These are phyloP conservation scores for Taphrina communis DNA, from an alignment of 1,139 yeast genomes.

Conservation along the genomic window DNA sequence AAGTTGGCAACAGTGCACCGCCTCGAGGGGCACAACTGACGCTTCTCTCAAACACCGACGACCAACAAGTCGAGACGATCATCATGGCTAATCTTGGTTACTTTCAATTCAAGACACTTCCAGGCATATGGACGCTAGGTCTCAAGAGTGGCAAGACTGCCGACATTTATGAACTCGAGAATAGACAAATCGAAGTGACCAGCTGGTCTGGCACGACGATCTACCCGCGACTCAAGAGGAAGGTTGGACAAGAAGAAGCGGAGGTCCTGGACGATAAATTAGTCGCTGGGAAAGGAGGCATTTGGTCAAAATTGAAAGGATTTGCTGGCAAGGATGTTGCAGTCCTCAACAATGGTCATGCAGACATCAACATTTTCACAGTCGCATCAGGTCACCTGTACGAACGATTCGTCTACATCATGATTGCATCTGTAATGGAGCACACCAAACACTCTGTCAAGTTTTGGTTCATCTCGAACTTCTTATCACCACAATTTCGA, in stretches of 20 bases:
- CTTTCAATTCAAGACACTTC: constrained; percentile 70
- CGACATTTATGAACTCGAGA: constrained; percentile 56
- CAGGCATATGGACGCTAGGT: constrained; percentile 67
- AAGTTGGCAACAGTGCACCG: constrained; percentile 51
- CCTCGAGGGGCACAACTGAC: constrained; percentile 64
- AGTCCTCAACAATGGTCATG: constrained; percentile 51
- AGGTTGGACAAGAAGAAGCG: constrained; percentile 55
- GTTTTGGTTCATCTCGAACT: constrained; percentile 87
- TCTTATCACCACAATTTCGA: constrained; percentile 68
- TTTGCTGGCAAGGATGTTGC: constrained; percentile 10
- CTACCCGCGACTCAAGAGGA: constrained; percentile 58
- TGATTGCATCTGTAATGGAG: constrained; percentile 76
- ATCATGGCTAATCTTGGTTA: constrained; percentile 80
- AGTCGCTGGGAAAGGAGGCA: constrained; percentile 22
- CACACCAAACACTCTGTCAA: constrained; percentile 69
- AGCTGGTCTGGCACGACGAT: constrained; percentile 58
- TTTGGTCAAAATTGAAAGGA: constrained; percentile 28
- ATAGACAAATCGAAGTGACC: constrained; percentile 46
- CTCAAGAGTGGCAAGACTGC: constrained; percentile 56
- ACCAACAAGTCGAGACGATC: constrained; percentile 59
- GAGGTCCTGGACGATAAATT: constrained; percentile 50
- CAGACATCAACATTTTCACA: constrained; percentile 79
- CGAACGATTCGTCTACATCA: constrained; percentile 72
- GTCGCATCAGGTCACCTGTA: constrained; percentile 81
- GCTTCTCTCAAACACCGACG: constrained; percentile 50